phyloP scores from a whole-genome alignment of 805 yeast species.

The Wickerhamiella australiensis region DNA sequence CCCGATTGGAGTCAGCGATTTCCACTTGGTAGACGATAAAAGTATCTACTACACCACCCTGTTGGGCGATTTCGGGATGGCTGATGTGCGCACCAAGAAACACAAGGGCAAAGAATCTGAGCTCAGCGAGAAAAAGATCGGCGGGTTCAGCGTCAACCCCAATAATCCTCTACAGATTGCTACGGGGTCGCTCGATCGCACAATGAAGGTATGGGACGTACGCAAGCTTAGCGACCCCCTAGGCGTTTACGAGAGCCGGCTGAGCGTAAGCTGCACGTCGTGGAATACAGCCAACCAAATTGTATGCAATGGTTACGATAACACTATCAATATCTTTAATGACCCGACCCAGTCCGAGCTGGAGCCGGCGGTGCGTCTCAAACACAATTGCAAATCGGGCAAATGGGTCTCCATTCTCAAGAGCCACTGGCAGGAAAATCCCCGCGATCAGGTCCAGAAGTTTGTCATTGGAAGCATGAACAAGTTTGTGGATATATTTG shows the following conservation, averaged over 20 bases:
- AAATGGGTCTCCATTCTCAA: slow-evolving; percentile 91
- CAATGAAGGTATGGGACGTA: slow-evolving; percentile 78
- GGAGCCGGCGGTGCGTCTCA: slow-evolving; percentile 49
- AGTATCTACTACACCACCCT: slow-evolving; percentile 63
- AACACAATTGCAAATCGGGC: slow-evolving; percentile 93
- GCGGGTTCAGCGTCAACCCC: slow-evolving; percentile 78
- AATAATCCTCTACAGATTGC: slow-evolving; percentile 51
- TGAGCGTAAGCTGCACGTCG: slow-evolving; percentile 75
- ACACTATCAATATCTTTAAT: slow-evolving; percentile 62
- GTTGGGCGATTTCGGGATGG: slow-evolving; percentile 63
- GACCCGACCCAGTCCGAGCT: slow-evolving; percentile 29
- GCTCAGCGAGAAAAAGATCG: slow-evolving; percentile 82
- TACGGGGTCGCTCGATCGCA: slow-evolving; percentile 80
- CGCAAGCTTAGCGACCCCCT: slow-evolving; percentile 31
- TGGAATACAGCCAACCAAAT: slow-evolving; percentile 58
- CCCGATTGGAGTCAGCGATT: slow-evolving; percentile 63
- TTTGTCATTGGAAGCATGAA: slow-evolving; percentile 93
- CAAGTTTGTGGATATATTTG: slow-evolving; percentile 70
- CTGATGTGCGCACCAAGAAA: slow-evolving; percentile 46
- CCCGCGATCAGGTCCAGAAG: slow-evolving; percentile 61
- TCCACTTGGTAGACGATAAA: slow-evolving; percentile 45
- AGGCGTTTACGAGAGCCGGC: slow-evolving; percentile 57
- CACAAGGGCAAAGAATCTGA: slow-evolving; percentile 30
- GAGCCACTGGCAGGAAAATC: slow-evolving; percentile 71
- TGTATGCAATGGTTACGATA: slow-evolving; percentile 91